Evolutionary conservation across 345 rosid species (phyloP).

Genomic region (Carallia brachiata): DNA sequence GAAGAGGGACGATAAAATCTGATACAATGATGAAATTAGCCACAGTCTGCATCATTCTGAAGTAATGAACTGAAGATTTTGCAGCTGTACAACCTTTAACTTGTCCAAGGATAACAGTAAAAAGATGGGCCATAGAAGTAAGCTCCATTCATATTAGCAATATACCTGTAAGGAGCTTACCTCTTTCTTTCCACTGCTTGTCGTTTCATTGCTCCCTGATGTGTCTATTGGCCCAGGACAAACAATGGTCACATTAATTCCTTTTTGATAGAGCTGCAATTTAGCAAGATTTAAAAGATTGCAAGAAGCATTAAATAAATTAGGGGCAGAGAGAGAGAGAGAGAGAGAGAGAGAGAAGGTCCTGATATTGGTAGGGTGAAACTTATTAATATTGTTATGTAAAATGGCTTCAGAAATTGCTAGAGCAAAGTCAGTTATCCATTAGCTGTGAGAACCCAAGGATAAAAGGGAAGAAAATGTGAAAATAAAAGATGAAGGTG

Average conservation of each 20-base stretch:
- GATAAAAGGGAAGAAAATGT: too few species aligned
- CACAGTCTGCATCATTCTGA: neutral
- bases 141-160: neutral
- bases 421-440: too few species aligned
- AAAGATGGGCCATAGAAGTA: neutral
- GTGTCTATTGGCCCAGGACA: conserved; percentile 95
- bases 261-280: conserved; percentile 68
- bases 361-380: neutral
- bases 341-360: neutral
- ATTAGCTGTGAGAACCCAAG: too few species aligned
- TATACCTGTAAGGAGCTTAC: conserved; percentile 26
- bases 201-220: conserved; percentile 51
- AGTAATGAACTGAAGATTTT: neutral
- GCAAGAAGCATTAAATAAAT: neutral
- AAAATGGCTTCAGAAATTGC: neutral
- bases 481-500: too few species aligned
- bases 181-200: conserved; percentile 55
- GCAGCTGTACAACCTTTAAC: neutral
- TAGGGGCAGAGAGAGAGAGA: neutral
- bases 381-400: too few species aligned
- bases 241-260: conserved; percentile 86
- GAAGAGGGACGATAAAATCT: neutral
- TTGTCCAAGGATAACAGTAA: neutral
- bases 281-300: conserved; percentile 12
- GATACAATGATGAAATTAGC: neutral